Conservation (phyloP, 192 early-diverging fungal species). For the Polychytrium aggregatum region DNA sequence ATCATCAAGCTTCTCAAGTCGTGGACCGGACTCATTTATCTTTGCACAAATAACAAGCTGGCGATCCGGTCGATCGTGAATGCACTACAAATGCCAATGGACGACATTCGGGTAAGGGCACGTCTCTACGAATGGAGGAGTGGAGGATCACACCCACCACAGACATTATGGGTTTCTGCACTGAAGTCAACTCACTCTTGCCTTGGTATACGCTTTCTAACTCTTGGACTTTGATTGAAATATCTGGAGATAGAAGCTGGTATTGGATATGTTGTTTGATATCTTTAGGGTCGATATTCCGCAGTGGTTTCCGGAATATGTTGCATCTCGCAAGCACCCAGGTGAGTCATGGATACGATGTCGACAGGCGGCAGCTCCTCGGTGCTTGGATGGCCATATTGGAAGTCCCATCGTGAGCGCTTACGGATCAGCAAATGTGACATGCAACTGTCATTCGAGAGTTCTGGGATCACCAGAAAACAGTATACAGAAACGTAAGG, state of each 20-base stretch:
- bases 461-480: not conserved
- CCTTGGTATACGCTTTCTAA: not conserved
- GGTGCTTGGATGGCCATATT: too few relatives aligned
- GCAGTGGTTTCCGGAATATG: slow-evolving; percentile 27
- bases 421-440: too few relatives aligned
- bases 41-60: slow-evolving; percentile 60
- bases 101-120: slow-evolving; percentile 59
- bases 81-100: slow-evolving; percentile 52
- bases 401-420: too few relatives aligned
- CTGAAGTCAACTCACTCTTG: not conserved
- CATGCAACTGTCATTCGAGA: too few relatives aligned
- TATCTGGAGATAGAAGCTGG: slow-evolving; percentile 48
- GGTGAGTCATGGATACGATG: slow-evolving; percentile 12
- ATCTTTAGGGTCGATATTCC: slow-evolving; percentile 63
- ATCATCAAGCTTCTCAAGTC: slow-evolving; percentile 55
- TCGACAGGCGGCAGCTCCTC: too few relatives aligned
- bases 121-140: too few relatives aligned
- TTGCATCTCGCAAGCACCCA: slow-evolving; percentile 1
- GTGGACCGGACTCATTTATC: slow-evolving; percentile 67
- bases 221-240: slow-evolving; percentile 5
- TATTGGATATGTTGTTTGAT: slow-evolving; percentile 72
- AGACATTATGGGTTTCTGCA: not conserved
- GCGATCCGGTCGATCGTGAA: slow-evolving; percentile 60
- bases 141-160: not conserved
- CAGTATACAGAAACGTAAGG: not conserved